Base-by-base conservation (phyloP, 371 early-diverging fungal genomes). In the Syncephalastrum sp. region DNA sequence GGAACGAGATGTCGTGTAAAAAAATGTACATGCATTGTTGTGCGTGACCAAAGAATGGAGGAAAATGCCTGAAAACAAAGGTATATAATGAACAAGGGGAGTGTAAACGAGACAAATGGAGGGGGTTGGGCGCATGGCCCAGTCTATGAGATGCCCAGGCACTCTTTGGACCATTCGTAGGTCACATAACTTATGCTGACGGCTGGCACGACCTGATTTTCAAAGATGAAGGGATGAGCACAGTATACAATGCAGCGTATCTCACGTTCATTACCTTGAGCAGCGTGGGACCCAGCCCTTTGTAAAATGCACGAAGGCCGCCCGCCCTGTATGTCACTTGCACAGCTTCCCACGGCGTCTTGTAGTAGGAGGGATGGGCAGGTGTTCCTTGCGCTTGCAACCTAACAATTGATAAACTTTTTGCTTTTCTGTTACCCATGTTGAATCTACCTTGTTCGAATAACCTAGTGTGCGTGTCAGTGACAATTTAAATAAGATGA, bases 341-440 rank as follows among this genome's bases (percentile, higher is more conserved):
- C 14, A 87, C 82, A 8, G 83, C 89, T 65, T 92, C 91, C 65
- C 84, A 77, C 10, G 87, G 82, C 19, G 81, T 79, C 5, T 80
- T 77, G 65, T 92, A 92, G 13, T 63, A 68, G 61, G 83, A 75
- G 41, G 91, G 90, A 67, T 91, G 91, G 24, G 82, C 83, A 5
- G 87, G 85, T 10, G 91, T 91, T 5, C 90, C 91, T 70, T 92
- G 93, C 10, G 93, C 91, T 77, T 92, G 91, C 56, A 92, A 67
- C 65, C 92, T 90, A 65, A 33, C 17, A 44, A 33, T 7, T n/a
- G 33, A 5, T 16, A 3, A 55, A 25, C 47, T 45, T 25, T 49
- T 17, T 49, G 16, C 10, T 16, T 16, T 19, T 15, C 25, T 6
- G 0, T 7, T 42, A 45, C n/a, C 17, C 6, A 19, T 17, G 64